Conservation (phyloP, 2,329 filamentous ascomycete species). For the Monosporascus sp. region DNA sequence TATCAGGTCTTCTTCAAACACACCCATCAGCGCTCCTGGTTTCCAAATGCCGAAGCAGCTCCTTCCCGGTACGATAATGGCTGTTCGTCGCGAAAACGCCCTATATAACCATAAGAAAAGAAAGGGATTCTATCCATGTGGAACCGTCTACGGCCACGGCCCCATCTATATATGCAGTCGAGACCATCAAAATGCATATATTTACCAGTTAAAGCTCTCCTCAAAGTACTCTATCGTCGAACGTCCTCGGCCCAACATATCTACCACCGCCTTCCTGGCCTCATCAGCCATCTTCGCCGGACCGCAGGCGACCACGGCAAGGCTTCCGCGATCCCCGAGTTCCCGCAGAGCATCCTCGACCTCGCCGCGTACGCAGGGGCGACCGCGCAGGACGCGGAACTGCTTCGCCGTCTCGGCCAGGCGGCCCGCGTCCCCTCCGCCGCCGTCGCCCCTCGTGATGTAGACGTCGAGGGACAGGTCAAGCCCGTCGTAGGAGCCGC, state of each 20-base stretch:
- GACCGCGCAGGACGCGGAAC: conserved; percentile 17
- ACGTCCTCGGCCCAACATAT: conserved; percentile 21
- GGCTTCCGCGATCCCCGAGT: conserved; percentile 13
- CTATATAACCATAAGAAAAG: no score
- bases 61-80: no score
- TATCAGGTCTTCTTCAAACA: no score
- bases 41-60: no score
- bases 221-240: conserved; percentile 36
- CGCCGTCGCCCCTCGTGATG: conserved; percentile 20
- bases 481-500: conserved; percentile 18
- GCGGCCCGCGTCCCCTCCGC: not conserved
- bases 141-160: no score
- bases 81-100: no score
- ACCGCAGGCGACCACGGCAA: conserved; percentile 41
- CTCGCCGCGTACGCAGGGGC: conserved; percentile 30
- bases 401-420: conserved; percentile 4
- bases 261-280: conserved; percentile 30
- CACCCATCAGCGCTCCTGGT: no score
- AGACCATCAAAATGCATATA: no score
- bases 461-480: conserved; percentile 32
- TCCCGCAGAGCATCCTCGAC: conserved; percentile 22
- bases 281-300: conserved; percentile 41
- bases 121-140: no score
- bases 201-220: conserved; percentile 38
- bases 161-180: no score